These are phyloP conservation scores for Solanum pimpinellifolium DNA, from an alignment of 257 asterid species.

Conservation along the genomic window DNA sequence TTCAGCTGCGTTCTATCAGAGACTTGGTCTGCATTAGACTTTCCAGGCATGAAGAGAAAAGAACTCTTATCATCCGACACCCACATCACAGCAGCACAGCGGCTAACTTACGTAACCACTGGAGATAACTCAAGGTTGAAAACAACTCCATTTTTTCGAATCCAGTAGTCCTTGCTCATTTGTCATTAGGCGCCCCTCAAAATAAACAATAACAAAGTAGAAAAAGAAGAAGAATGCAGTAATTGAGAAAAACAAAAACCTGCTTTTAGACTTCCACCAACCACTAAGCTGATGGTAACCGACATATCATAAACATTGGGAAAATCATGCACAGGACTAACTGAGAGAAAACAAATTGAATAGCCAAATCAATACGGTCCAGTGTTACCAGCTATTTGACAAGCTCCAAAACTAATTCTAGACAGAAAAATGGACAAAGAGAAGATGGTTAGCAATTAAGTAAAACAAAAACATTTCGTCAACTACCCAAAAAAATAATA, in stretches of 20 bases:
- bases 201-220: not conserved
- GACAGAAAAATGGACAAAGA: not conserved
- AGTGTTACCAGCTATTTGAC: not conserved
- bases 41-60: not conserved
- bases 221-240: not conserved
- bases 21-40: not conserved
- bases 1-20: not conserved
- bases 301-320: not conserved
- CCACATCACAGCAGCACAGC: not conserved
- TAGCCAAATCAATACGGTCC: not conserved
- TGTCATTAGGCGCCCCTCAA: not conserved
- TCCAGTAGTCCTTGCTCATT: not conserved
- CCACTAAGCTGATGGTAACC: not conserved
- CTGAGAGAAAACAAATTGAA: not conserved
- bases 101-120: not conserved
- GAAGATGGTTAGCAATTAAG: not conserved
- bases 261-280: not conserved
- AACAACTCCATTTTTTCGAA: not conserved
- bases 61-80: not conserved
- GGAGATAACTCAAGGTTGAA: not conserved
- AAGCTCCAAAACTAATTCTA: not conserved
- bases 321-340: not conserved
- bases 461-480: not conserved
- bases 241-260: too few species aligned
- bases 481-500: not conserved